Base-by-base conservation (phyloP, 2,329 filamentous ascomycete species). In the Epichloe sibirici region DNA sequence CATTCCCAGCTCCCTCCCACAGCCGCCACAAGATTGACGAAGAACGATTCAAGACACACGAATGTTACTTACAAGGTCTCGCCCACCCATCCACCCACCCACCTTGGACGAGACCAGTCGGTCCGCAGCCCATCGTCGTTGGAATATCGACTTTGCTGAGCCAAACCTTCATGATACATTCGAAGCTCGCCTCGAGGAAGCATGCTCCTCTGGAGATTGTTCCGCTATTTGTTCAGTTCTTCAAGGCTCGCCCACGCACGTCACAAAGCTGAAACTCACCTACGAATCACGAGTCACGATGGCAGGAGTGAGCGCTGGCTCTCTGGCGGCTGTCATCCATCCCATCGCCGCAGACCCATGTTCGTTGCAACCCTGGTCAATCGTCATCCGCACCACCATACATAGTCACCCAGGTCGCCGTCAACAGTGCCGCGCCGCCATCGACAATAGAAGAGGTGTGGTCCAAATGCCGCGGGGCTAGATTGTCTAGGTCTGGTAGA, bases 361-460 rank as follows among this genome's bases (percentile, higher is more conserved):
- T 47, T 48, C 43, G 40, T 39, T 56, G 54, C 42, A 52, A 56
- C 56, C 54, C 49, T 47, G 46, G 52, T 38, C 51, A 34, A 37
- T 40, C 52, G 44, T 49, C 48, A 17, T 51, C 46, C 39, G 52
- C 52, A 51, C 51, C 51, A 51, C 40, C 45, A 55, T n/a, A 35
- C 17, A 13, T n/a, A 31, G 28, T 46, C 43, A 45, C 4, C 49
- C 37, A 9, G 28, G 49, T 46, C 40, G 42, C 42, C 50, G 39
- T 55, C 47, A 28, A 47, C 48, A 49, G 51, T 42, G 46, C 51
- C 42, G 51, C 57, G 51, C 50, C 46, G 49, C 53, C 46, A n/a
- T 49, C 31, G 13, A 51, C 48, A 51, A 53, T 53, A 53, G 46
- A 44, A 42, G 25, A n/a, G 49, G 49, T 51, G 50, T 48, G 43